Base-by-base conservation (phyloP, 208 protist genomes). In the Sergeia podlipaevii region DNA sequence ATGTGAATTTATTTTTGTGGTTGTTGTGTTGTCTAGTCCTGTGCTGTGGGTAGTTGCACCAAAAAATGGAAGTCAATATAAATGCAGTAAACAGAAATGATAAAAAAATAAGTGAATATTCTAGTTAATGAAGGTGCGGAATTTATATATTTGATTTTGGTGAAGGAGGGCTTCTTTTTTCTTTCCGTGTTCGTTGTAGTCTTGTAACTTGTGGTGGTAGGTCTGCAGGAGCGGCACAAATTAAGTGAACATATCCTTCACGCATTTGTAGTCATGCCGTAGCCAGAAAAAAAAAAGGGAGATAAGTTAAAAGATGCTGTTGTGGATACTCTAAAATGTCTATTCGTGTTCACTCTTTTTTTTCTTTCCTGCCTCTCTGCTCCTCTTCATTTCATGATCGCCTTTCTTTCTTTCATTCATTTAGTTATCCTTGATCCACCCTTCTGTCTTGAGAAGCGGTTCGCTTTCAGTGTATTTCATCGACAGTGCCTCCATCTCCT, bases 401-500 rank as follows among this genome's bases (percentile, higher is more conserved):
- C n/a, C 10, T 53, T 17, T 18, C 11, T 6, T 8, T 59, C 1
- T 20, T 28, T 59, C n/a, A 41, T 28, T 27, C 36, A 18, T 33
- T 21, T 49, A 57, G 45, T 44, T 74, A 24, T 70, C 77, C 44
- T 69, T 52, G 3, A 82, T 59, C 83, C 86, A 93, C 7, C 77
- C 86, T 20, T 93, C 86, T 7, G 77, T 50, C 50, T 73, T 84
- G 41, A 71, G 45, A 5, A 21, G 33, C n/a, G 39, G 55, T 30
- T 75, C 55, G 0, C 68, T 64, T 3, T 64, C 70, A 3, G 51
- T 39, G 27, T 76, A 80, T 23, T 30, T 28, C 11, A 46, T 46
- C 10, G 60, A 46, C 54, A 82, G 60, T n/a, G 67, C 65, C 34
- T 90, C 79, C 21, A 93, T 53, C 59, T 85, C 72, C 27, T 65